Percentiles rank a stretch among this genome's conserved stretches.
Conservation (phyloP, 2,329 filamentous ascomycete species). For the Dactylella cylindrospora region DNA sequence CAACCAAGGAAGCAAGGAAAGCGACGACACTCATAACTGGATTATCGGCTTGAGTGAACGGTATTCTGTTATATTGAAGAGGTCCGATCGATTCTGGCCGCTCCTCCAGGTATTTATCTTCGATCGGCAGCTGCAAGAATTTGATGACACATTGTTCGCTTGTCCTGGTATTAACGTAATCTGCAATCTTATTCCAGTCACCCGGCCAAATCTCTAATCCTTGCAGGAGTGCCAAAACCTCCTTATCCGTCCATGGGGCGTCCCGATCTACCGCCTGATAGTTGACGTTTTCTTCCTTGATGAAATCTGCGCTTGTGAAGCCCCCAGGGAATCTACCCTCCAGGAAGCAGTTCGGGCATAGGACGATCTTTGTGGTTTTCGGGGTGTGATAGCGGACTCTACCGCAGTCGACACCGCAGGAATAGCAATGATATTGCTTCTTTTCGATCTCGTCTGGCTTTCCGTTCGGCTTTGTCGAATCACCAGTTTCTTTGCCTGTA, state of each 20-base stretch:
- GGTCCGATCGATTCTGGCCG: conserved; percentile 73
- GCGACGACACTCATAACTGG: conserved; percentile 94
- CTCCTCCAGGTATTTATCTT: conserved; percentile 92
- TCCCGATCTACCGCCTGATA: conserved; percentile 82
- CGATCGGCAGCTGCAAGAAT: conserved; percentile 93
- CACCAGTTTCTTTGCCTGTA: conserved; percentile 82
- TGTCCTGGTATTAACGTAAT: conserved; percentile 86
- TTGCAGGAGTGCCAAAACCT: conserved; percentile 85
- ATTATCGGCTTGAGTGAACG: conserved; percentile 90
- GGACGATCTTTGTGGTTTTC: conserved; percentile 63
- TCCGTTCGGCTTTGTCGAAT: conserved; percentile 68
- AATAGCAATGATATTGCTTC: conserved; percentile 76
- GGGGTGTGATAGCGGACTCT: conserved; percentile 69
- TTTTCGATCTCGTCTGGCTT: conserved; percentile 54
- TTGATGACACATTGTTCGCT: conserved; percentile 95
- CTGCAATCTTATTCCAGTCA: conserved; percentile 90
- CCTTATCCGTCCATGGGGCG: conserved; percentile 85
- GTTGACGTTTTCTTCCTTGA: conserved; percentile 82
- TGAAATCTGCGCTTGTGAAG: conserved; percentile 76
- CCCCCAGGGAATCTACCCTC: conserved; percentile 80
- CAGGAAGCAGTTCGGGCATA: conserved; percentile 88
- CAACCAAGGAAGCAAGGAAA: conserved; percentile 87
- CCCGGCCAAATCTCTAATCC: conserved; percentile 91
- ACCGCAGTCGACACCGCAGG: conserved; percentile 88
- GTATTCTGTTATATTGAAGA: conserved; percentile 57